Evolutionary conservation across 805 yeast species (phyloP).

Genomic region (Yarrowia porcina): DNA sequence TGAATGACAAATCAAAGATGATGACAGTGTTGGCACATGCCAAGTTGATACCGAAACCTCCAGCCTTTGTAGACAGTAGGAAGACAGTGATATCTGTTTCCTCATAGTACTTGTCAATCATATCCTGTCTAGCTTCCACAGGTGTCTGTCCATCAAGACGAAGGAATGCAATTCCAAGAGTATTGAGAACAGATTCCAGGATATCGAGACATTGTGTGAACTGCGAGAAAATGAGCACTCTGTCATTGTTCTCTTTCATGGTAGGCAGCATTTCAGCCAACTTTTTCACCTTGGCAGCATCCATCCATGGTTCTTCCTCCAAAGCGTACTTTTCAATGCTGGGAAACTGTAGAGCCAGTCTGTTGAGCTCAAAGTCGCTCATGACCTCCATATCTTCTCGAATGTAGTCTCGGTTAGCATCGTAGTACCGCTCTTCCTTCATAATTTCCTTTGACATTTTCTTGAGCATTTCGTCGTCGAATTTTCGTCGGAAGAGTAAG

Average conservation of each 20-base stretch:
- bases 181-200: conserved; percentile 68
- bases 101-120: conserved; percentile 84
- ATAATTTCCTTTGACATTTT: conserved; percentile 76
- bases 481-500: conserved; percentile 66
- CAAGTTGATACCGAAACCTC: conserved; percentile 96
- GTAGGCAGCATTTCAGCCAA: conserved; percentile 56
- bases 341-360: conserved; percentile 63
- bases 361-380: conserved; percentile 86
- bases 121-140: conserved; percentile 87
- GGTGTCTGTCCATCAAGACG: conserved; percentile 92
- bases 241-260: conserved; percentile 55
- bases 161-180: conserved; percentile 63
- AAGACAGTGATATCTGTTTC: conserved; percentile 81
- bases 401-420: conserved; percentile 74
- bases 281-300: conserved; percentile 70
- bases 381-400: conserved; percentile 92
- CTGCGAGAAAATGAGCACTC: conserved; percentile 80
- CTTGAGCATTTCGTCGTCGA: conserved; percentile 51
- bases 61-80: conserved; percentile 89
- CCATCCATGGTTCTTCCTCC: conserved; percentile 53
- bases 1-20: conserved; percentile 89
- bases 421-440: conserved; percentile 72
- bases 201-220: conserved; percentile 92
- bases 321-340: conserved; percentile 55
- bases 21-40: conserved; percentile 93